These are phyloP conservation scores for Fusarium phyllophilum DNA, from an alignment of 2,329 filamentous ascomycete genomes.

Conservation along the genomic window DNA sequence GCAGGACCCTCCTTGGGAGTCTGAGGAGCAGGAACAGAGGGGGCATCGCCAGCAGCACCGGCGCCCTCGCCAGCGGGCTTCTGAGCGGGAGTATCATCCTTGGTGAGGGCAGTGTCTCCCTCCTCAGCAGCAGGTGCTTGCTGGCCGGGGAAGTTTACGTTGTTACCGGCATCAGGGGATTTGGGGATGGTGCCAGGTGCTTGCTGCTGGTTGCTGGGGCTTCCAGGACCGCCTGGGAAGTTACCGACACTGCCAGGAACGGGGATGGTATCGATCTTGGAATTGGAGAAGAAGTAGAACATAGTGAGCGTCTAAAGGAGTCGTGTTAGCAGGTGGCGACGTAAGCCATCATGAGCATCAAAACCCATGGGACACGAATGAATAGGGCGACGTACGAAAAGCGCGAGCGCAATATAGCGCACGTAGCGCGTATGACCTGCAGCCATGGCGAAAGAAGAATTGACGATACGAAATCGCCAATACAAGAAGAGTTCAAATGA, in stretches of 20 bases:
- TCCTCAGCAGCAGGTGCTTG: conserved; percentile 22
- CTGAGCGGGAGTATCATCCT: conserved; percentile 34
- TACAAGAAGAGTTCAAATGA: conserved; percentile 16
- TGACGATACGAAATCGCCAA: conserved; percentile 27
- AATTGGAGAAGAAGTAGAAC: conserved; percentile 82
- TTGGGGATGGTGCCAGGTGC: conserved; percentile 37
- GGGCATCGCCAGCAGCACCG: conserved; percentile 1
- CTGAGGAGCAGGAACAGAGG: conserved; percentile 5
- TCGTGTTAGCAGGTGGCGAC: conserved; percentile 23
- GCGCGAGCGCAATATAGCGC: conserved; percentile 82
- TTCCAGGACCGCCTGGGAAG: conserved; percentile 42
- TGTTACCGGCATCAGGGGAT: conserved; percentile 31
- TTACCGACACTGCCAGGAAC: conserved; percentile 32
- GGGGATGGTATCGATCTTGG: conserved; percentile 57
- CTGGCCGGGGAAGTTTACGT: conserved; percentile 41
- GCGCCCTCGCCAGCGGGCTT: conserved; percentile 32
- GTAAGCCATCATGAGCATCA: conserved; percentile 3
- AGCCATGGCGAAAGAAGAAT: conserved; percentile 61
- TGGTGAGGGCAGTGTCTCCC: conserved; percentile 28
- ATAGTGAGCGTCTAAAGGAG: conserved; percentile 52
- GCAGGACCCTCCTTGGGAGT: conserved; percentile 43
- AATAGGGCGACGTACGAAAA: conserved; percentile 72
- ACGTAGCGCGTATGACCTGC: conserved; percentile 78
- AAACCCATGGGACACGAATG: not conserved
- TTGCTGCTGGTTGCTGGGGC: conserved; percentile 25